Conservation (phyloP, 495 filamentous ascomycete species). For the Haplographium delicatum region DNA sequence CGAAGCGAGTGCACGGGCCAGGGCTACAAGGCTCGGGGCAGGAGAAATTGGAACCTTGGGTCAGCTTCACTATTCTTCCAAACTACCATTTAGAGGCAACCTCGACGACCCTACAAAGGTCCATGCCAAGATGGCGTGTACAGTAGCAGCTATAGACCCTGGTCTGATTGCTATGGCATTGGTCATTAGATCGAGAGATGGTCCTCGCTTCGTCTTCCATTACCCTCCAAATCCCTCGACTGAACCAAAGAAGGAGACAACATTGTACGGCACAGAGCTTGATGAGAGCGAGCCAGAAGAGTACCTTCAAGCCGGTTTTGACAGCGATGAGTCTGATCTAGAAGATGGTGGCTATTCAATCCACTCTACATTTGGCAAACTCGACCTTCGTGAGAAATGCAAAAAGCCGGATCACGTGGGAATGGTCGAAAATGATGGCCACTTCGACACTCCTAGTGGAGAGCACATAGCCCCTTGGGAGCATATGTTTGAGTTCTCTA, state of each 20-base stretch:
- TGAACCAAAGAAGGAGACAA: constrained; percentile 7
- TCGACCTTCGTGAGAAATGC: neutral
- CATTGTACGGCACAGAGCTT: constrained; percentile 22
- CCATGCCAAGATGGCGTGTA: neutral
- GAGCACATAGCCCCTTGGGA: constrained; percentile 66
- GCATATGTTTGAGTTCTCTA: constrained; percentile 67
- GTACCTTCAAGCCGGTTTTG: constrained; percentile 15
- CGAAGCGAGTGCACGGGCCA: too few species aligned
- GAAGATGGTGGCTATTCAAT: constrained; percentile 14
- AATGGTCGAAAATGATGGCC: constrained; percentile 49
- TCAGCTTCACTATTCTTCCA: neutral
- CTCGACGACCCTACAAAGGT: neutral
- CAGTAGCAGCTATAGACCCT: neutral
- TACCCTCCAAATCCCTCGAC: constrained; percentile 64
- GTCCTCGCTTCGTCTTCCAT: constrained; percentile 85
- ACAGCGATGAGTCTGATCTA: constrained; percentile 25
- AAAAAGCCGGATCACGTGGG: constrained; percentile 5
- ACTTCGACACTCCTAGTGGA: constrained; percentile 44
- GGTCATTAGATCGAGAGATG: constrained; percentile 74
- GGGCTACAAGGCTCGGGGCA: too few species aligned
- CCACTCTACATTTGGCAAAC: neutral
- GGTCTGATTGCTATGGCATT: constrained; percentile 66
- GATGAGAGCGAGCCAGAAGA: constrained; percentile 25
- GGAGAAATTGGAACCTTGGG: too few species aligned
- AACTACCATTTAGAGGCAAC: neutral